phyloP scores from a whole-genome alignment of 345 rosid genomes.

The Luvunga scandens region DNA sequence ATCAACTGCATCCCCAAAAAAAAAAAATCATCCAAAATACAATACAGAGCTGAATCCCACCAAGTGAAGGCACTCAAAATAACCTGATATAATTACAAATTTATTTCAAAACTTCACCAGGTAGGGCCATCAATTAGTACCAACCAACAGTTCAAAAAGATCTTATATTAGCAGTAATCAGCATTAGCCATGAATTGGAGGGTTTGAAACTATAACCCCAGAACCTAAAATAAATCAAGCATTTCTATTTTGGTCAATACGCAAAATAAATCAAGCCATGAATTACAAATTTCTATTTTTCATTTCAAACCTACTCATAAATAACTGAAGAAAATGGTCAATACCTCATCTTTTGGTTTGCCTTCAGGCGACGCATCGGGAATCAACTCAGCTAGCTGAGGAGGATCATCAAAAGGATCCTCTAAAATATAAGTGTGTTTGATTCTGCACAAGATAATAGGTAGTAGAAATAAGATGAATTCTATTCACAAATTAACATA shows the following conservation, averaged over 20 bases:
- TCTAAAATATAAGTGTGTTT: slow-evolving; percentile 76
- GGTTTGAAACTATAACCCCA: not conserved
- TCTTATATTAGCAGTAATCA: not conserved
- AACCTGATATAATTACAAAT: not conserved
- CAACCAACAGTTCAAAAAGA: not conserved
- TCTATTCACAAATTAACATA: not conserved
- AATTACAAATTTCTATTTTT: too few species aligned
- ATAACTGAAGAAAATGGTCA: slow-evolving; percentile 2
- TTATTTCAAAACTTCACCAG: not conserved
- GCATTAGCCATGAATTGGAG: not conserved
- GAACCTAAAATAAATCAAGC: not conserved
- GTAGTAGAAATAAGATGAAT: not conserved
- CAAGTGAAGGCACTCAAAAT: too few species aligned
- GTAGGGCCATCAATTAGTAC: not conserved
- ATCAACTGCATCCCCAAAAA: too few species aligned
- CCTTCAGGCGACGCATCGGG: slow-evolving; percentile 93
- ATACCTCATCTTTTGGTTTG: slow-evolving; percentile 88
- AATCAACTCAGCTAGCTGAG: slow-evolving; percentile 67
- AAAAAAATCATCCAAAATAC: too few species aligned
- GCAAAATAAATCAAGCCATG: too few species aligned
- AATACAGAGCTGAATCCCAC: too few species aligned
- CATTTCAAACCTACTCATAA: not conserved
- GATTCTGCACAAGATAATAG: slow-evolving; percentile 47
- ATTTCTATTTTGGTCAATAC: too few species aligned
- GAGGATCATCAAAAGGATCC: slow-evolving; percentile 92